Evolutionary conservation across 148 eudicot genomes (phyloP), one percentile per base, ranked within the genome.

Genomic region (Rhododendron kiyosumense): DNA sequence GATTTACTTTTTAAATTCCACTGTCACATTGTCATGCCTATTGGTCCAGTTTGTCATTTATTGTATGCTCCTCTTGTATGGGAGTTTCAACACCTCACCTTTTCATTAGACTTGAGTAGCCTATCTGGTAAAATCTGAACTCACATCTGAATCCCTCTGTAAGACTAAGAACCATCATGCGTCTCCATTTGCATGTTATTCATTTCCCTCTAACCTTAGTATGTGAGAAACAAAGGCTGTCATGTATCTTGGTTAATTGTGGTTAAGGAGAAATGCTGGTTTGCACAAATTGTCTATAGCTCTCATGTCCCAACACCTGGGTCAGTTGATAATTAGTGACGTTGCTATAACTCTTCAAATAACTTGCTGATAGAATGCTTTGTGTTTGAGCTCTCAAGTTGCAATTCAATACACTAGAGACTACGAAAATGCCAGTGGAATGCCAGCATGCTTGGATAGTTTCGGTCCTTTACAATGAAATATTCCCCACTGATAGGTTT

Each of bases 41-140:
- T 63, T 75, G 52, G n/a, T 83, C 43, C 81, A 7, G 54, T 86
- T 86, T 14, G 20, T 86, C 38, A 73, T 45, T 80, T 81, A 59
- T 54, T 43, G 59, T 82, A 65, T 20, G 17, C 75, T 69, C 75
- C 38, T 30, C 75, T 28, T 69, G 6, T 69, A 30, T 69, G 36
- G 75, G 15, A 69, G 17, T 69, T 69, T 69, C 36, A 26, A 12
- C 17, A 28, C 36, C 36, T 69, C 36, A 69, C 75, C 75, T 57
- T 69, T 63, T 14, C 30, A 26, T 69, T 26, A 14, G 13, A 11
- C 32, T 69, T 28, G 5, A 69, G 36, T 30, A 11, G 36, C 7
- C 32, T 4, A 12, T 30, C 18, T 63, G 10, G 12, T 24, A 24
- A n/a, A 14, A 36, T 45, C 28, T 38, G 48, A 38, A 41, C 26